Base-by-base conservation (phyloP, 225 moss, liverwort and hornwort species). In the Rhytidiadelphus loreus region DNA sequence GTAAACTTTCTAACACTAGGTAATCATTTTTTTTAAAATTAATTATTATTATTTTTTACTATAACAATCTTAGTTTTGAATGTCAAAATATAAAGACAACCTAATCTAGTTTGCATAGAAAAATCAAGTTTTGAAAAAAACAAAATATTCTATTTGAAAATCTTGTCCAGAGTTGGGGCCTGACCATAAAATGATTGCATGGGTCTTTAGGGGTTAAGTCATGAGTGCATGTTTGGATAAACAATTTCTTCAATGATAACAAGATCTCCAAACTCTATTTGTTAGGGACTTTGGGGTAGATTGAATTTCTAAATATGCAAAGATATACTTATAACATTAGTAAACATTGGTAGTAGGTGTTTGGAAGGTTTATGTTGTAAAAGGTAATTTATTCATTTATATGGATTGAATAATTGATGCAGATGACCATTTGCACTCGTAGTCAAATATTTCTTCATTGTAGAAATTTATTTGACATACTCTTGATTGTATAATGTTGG, bases 111-210 rank as follows among this genome's bases (percentile, higher is more conserved):
- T 39, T 68, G 1, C 0, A n/a, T 39, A 39, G 33, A 23, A 39
- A 39, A 39, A n/a, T 7, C 21, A 65, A 66, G 2, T 12, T 21
- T 22, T 13, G 7, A 1, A 11, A 68, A n/a, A 68, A 12, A 12
- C 9, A 68, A 21, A 0, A 3, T 30, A 33, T 65, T 65, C 11
- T 2, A 39, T 2, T 0, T 0, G 0, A 69, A n/a, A 39, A n/a
- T 4, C 3, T 0, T 69, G 0, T 2, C 8, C 13, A 23, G 41
- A 41, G 1, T 69, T 8, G 2, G 12, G 0, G 3, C 1, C 2
- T 3, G 2, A 8, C 12, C 68, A 68, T n/a, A 39, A 70, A 41
- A 39, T 69, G 24, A 4, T 25, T 41, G 25, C 8, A 41, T 41
- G 15, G 24, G 8, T 9, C 26, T 26, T 28, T 6, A 9, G 16